Evolutionary conservation across 2,329 filamentous ascomycete genomes (phyloP), one percentile per base, ranked within the genome.

Genomic region (Hypomyces perniciosus): DNA sequence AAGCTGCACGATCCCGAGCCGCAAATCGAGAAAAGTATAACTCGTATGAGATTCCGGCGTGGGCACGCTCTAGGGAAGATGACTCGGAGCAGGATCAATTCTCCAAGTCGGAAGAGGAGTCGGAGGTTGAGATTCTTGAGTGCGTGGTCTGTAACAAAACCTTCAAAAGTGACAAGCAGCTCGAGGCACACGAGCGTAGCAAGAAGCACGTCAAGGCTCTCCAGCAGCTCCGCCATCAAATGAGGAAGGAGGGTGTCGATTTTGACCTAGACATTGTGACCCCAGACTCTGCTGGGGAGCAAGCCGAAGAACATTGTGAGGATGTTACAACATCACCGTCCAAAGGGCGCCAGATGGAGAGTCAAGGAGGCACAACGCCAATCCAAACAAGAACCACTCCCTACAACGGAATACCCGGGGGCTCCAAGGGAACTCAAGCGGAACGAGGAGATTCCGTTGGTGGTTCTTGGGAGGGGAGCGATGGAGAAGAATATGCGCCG

Each of bases 161-260:
- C 0, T 99, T 97, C 70, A 81, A 96, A 69, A 97, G 91, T 62
- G 88, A 95, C 64, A 90, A 90, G 57, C 92, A 97, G 63, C 90
- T 87, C 54, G 84, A 95, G 61, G 85, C 87, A 3, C 93, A 99
- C 62, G 91, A 96, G 71, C 90, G 86, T 71, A 97, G 92, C 75
- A 99, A 96, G 68, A 99, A 97, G 69, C 93, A 99, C 62, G 70
- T 85, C 54, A 97, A 96, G 65, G 86, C 90, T 2, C 78, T 96
- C 6, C 85, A 91, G 58, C 81, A 90, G 54, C 70, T 99, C 37
- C 83, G 83, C 61, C 79, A 81, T 61, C 85, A 93, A 65, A 95
- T 99, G 90, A 81, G 78, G 59, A 83, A 85, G 59, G 88, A 99
- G 61, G 86, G 91, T 60, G 73, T 75, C 43, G 75, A 83, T 44